Evolutionary conservation across 768 basidiomycete genomes (phyloP).

Genomic region (Hysterangium stoloniferum): DNA sequence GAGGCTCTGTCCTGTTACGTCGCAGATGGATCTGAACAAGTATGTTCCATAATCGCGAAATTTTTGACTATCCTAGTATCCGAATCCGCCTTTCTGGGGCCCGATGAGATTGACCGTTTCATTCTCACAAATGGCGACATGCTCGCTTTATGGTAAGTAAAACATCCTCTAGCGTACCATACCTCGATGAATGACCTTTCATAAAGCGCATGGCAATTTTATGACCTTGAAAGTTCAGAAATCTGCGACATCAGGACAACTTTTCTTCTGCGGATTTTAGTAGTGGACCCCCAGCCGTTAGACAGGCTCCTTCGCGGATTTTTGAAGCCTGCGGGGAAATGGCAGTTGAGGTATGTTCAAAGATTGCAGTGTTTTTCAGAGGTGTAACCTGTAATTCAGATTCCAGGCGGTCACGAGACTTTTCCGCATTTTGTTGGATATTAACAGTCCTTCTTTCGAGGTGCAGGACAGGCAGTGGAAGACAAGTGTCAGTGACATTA

Average conservation of each 20-base stretch:
- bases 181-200: not conserved
- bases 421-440: conserved; percentile 59
- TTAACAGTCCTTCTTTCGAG: conserved; percentile 52
- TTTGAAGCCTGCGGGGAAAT: conserved; percentile 30
- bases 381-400: too few species aligned
- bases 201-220: conserved; percentile 59
- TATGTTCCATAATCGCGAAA: conserved; percentile 47
- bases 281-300: conserved; percentile 59
- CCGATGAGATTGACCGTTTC: conserved; percentile 68
- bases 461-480: conserved; percentile 66
- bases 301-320: conserved; percentile 38
- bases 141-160: conserved; percentile 50
- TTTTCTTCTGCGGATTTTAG: conserved; percentile 50
- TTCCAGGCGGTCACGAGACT: conserved; percentile 45
- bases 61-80: conserved; percentile 56
- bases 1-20: conserved; percentile 45
- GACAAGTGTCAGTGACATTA: conserved; percentile 49
- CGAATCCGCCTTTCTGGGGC: conserved; percentile 51
- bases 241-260: conserved; percentile 45
- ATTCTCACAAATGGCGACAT: conserved; percentile 52
- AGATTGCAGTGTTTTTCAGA: too few species aligned
- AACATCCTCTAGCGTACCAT: not conserved
- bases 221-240: conserved; percentile 51
- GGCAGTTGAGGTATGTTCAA: conserved; percentile 44
- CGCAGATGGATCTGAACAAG: conserved; percentile 37